Percentiles rank a stretch among this genome's conserved stretches.
Evolutionary conservation across 2,329 filamentous ascomycete genomes (phyloP).

Genomic region (Microsporum canis): DNA sequence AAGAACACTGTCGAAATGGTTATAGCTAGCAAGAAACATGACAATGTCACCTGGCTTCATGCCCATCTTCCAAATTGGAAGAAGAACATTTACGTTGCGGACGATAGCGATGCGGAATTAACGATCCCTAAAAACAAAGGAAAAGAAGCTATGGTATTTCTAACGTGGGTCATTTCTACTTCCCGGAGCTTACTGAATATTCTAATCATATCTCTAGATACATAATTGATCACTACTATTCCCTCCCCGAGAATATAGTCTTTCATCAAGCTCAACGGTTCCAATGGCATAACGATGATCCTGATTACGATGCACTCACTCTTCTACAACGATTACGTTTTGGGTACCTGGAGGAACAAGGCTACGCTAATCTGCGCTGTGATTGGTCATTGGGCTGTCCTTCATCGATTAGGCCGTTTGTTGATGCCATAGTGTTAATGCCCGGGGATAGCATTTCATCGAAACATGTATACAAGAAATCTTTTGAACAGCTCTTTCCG

Average conservation of each 20-base stretch:
- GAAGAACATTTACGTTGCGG: conserved; percentile 45
- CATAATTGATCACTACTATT: conserved; percentile 51
- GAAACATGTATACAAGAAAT: conserved; percentile 28
- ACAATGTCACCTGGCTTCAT: conserved; percentile 32
- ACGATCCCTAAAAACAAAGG: conserved; percentile 50
- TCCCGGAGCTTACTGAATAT: not conserved
- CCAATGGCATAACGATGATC: conserved; percentile 49
- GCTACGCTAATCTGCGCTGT: conserved; percentile 52
- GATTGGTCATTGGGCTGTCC: conserved; percentile 48
- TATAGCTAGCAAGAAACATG: conserved; percentile 30
- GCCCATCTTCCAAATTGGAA: conserved; percentile 37
- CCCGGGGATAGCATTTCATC: conserved; percentile 31
- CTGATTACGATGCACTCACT: conserved; percentile 40
- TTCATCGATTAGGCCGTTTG: conserved; percentile 43
- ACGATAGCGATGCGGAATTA: conserved; percentile 41
- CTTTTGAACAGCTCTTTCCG: conserved; percentile 40
- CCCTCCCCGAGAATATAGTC: conserved; percentile 46
- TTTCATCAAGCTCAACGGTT: conserved; percentile 49
- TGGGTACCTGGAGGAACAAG: conserved; percentile 40
- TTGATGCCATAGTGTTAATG: conserved; percentile 33
- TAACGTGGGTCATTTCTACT: conserved; percentile 31
- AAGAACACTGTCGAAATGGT: conserved; percentile 59
- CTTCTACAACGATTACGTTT: conserved; percentile 42
- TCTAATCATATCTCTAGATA: conserved; percentile 26
- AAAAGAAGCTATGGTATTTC: conserved; percentile 51